These are phyloP conservation scores for Albophoma yamanashiensis DNA, from an alignment of 2,329 filamentous ascomycete species.

Conservation along the genomic window DNA sequence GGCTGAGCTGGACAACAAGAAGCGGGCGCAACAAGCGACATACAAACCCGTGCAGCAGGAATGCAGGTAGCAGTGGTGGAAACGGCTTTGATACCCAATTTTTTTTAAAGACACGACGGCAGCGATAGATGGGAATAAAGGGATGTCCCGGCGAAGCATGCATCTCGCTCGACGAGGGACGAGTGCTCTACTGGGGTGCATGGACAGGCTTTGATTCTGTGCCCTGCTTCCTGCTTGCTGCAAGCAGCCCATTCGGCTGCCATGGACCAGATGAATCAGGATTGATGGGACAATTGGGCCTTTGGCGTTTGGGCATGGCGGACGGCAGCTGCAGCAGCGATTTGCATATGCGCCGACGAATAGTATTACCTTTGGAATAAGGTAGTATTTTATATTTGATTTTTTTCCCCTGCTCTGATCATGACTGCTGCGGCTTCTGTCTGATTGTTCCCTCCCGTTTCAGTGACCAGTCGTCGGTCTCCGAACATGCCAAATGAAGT, in stretches of 20 bases:
- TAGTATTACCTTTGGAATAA: conserved; percentile 5
- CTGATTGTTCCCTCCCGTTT: not conserved
- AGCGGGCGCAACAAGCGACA: conserved; percentile 16
- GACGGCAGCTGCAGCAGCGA: not conserved
- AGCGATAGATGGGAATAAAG: conserved; percentile 3
- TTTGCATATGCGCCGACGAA: not conserved
- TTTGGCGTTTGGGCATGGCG: conserved; percentile 8
- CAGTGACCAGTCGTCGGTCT: not conserved
- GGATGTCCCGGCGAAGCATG: not conserved
- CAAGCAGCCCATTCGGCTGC: not conserved
- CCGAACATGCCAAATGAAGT: not conserved
- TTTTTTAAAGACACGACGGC: conserved; percentile 2
- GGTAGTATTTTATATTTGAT: conserved; percentile 2
- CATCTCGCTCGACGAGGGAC: not conserved
- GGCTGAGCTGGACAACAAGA: conserved; percentile 41
- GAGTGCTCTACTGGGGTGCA: not conserved
- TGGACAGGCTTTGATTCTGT: not conserved
- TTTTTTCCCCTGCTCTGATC: not conserved
- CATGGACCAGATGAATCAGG: not conserved
- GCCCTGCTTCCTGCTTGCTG: not conserved
- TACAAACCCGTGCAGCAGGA: conserved; percentile 27
- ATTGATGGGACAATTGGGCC: not conserved
- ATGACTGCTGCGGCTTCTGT: not conserved
- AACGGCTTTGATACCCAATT: conserved; percentile 6
- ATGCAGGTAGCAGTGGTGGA: conserved; percentile 8